Percentiles rank a stretch among this genome's conserved stretches.
Evolutionary conservation across 441 rosid species (phyloP).

Genomic region (Pelargonium citronellum): DNA sequence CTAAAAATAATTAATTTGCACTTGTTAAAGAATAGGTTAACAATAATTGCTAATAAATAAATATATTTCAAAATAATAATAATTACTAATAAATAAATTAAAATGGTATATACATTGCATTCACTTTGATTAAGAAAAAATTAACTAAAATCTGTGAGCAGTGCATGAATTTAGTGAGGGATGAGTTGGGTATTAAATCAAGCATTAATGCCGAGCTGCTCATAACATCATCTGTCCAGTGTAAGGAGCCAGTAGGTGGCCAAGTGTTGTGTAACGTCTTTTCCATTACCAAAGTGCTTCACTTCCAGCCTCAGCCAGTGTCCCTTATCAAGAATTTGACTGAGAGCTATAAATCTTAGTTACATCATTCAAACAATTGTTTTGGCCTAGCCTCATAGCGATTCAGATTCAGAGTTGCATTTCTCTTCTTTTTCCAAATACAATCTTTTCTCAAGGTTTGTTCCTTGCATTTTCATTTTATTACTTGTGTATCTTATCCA

Average conservation of each 20-base stretch:
- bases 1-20: neutral
- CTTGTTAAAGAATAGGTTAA: neutral
- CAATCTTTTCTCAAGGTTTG: too few relatives aligned
- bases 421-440: too few relatives aligned
- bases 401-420: too few relatives aligned
- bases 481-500: too few relatives aligned
- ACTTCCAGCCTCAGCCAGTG: neutral
- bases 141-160: neutral
- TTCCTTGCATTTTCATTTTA: too few relatives aligned
- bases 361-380: neutral
- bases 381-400: too few relatives aligned
- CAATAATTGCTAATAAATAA: neutral
- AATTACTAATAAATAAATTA: neutral
- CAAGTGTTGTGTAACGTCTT: conserved; percentile 2
- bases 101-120: neutral
- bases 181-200: neutral
- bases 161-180: neutral
- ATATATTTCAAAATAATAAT: neutral
- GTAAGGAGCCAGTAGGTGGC: neutral
- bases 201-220: neutral
- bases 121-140: neutral
- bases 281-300: neutral
- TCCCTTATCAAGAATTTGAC: neutral
- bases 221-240: neutral
- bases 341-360: neutral